Percentiles rank a stretch among this genome's conserved stretches.
Conservation (phyloP, 768 basidiomycete species). For the Mycena pura region DNA sequence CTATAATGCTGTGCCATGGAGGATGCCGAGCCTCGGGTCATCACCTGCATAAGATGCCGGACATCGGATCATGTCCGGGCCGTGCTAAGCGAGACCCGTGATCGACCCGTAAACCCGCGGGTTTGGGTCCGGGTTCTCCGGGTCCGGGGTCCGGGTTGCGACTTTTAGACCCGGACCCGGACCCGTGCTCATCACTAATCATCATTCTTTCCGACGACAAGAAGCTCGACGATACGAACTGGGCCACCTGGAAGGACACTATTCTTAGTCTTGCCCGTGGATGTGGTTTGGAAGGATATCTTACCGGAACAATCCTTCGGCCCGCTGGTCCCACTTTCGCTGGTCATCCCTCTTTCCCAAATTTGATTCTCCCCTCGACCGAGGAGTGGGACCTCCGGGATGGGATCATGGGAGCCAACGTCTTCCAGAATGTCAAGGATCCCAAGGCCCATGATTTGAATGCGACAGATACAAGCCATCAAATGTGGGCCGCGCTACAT, state of each 20-base stretch:
- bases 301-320: background rate
- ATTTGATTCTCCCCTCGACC: constrained; percentile 2
- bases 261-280: background rate
- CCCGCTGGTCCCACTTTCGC: background rate
- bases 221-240: background rate
- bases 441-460: constrained; percentile 4
- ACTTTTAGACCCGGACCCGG: too few species aligned
- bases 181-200: too few species aligned
- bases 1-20: too few species aligned
- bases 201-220: background rate
- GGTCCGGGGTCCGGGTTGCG: too few species aligned
- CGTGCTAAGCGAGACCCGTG: too few species aligned
- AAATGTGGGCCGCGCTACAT: background rate
- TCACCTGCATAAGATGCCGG: too few species aligned
- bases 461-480: background rate
- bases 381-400: constrained; percentile 19
- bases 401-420: background rate
- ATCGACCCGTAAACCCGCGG: too few species aligned
- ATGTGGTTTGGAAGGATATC: background rate
- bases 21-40: too few species aligned
- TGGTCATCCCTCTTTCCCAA: background rate
- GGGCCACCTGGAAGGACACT: background rate
- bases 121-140: too few species aligned
- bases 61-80: too few species aligned
- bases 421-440: constrained; percentile 19